These are phyloP conservation scores for Neopestalotiopsis rosae DNA, from an alignment of 2,329 filamentous ascomycete species.

Conservation along the genomic window DNA sequence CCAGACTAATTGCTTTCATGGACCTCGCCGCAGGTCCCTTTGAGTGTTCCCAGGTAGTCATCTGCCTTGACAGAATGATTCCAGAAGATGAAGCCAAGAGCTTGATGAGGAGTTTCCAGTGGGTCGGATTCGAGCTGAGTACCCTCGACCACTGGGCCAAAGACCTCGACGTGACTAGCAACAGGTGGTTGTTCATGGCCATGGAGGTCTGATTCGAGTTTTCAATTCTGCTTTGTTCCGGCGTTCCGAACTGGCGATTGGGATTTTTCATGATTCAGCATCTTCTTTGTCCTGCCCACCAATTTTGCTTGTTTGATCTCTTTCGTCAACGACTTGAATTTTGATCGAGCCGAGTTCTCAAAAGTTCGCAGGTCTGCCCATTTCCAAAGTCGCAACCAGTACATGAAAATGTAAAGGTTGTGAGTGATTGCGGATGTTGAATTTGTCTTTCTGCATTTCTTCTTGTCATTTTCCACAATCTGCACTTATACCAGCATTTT, in stretches of 20 bases:
- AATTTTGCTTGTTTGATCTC: constrained; percentile 19
- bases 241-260: constrained; percentile 16
- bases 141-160: constrained; percentile 79
- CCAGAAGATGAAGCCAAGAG: constrained; percentile 66
- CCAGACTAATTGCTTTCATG: constrained; percentile 84
- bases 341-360: neutral
- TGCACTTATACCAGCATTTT: constrained; percentile 8
- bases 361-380: neutral
- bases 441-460: constrained; percentile 3
- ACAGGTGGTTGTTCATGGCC: constrained; percentile 83
- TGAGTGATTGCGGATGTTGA: neutral
- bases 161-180: constrained; percentile 70
- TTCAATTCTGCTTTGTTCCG: constrained; percentile 15
- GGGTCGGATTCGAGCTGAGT: constrained; percentile 88
- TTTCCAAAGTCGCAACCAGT: neutral
- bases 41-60: constrained; percentile 77
- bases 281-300: constrained; percentile 11
- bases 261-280: constrained; percentile 14
- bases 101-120: constrained; percentile 82
- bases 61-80: constrained; percentile 78
- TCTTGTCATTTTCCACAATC: constrained; percentile 19
- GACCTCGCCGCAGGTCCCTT: constrained; percentile 83
- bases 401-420: neutral
- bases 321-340: neutral
- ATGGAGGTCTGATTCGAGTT: constrained; percentile 72